Conservation (phyloP, 331 rosid species). For the Acacia pycnantha region DNA sequence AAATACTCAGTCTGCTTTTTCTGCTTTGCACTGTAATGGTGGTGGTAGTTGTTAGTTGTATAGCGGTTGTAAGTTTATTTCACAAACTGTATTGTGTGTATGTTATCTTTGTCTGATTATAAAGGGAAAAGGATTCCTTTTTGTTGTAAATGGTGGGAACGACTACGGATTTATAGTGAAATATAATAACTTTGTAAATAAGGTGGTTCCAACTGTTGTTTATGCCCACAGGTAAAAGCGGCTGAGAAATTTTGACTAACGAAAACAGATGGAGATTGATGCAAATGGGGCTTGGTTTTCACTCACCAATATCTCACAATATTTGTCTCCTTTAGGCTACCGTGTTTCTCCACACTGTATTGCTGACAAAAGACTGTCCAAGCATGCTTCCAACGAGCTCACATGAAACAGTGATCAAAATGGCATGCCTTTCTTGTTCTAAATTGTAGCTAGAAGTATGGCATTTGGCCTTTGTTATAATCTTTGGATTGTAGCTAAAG, state of each 20-base stretch:
- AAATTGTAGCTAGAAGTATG: neutral
- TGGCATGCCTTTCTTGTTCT: neutral
- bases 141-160: neutral
- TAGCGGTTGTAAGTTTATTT: neutral
- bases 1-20: neutral
- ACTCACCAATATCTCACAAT: neutral
- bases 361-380: neutral
- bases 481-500: neutral
- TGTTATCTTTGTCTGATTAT: neutral
- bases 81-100: neutral
- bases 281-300: neutral
- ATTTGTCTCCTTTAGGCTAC: neutral
- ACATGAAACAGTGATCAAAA: neutral
- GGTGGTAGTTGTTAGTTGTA: neutral
- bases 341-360: neutral
- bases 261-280: neutral
- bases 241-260: neutral
- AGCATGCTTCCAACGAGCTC: neutral
- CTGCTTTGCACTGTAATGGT: neutral
- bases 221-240: neutral
- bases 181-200: neutral
- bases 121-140: neutral
- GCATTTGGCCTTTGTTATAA: neutral
- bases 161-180: neutral
- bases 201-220: neutral